A percentile compares a stretch with the other conserved stretches of the same genome.
Evolutionary conservation across 192 early-diverging fungal species (phyloP).

Genomic region (Phlyctochytrium planicorne): DNA sequence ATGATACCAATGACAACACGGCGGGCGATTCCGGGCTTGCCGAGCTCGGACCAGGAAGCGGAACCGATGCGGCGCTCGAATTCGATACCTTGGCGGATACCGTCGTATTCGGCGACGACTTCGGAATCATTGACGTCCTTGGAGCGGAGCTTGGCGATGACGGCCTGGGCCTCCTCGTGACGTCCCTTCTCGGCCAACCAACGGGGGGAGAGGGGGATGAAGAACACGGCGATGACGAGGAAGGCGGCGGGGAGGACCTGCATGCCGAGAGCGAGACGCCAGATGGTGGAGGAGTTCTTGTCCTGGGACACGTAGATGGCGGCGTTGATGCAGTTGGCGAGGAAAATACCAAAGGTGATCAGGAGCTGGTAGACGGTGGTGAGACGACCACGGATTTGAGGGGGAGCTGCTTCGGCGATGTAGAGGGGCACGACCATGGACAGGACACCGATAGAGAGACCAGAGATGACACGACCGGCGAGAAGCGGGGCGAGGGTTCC

Average conservation of each 20-base stretch:
- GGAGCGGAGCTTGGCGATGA: too few relatives aligned
- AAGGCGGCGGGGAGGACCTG: too few relatives aligned
- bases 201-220: slow-evolving; percentile 73
- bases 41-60: slow-evolving; percentile 49
- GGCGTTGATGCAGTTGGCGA: slow-evolving; percentile 40
- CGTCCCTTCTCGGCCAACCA: too few relatives aligned
- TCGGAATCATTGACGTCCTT: too few relatives aligned
- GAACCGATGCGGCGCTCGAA: slow-evolving; percentile 49
- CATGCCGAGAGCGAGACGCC: slow-evolving; percentile 80
- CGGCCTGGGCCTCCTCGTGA: too few relatives aligned
- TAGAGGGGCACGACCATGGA: slow-evolving; percentile 48
- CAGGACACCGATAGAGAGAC: slow-evolving; percentile 72
- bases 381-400: too few relatives aligned
- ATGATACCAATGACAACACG: too few relatives aligned
- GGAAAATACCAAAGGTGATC: slow-evolving; percentile 83
- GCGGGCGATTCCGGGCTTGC: too few relatives aligned
- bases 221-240: too few relatives aligned
- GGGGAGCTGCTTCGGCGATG: too few relatives aligned
- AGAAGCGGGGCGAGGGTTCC: slow-evolving; percentile 64
- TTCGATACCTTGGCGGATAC: slow-evolving; percentile 40
- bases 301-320: slow-evolving; percentile 37
- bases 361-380: too few relatives aligned
- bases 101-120: too few relatives aligned
- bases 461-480: slow-evolving; percentile 76
- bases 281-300: slow-evolving; percentile 48